Percentiles rank a stretch among this genome's conserved stretches.
Evolutionary conservation across 75 land plant genomes (phyloP).

Genomic region (Selaginella tamariscina): DNA sequence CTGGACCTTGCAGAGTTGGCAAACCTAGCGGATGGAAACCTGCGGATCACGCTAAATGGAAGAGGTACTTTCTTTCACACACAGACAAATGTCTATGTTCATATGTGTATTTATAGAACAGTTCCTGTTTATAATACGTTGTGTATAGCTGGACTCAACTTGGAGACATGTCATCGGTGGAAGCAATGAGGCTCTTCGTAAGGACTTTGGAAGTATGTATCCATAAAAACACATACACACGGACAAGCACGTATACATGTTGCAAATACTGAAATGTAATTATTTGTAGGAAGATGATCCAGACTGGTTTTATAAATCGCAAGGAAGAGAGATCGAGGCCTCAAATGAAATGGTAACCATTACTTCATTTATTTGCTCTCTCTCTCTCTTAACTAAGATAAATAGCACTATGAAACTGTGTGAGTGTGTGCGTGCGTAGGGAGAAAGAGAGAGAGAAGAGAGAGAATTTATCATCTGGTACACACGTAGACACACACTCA

Average conservation of each 20-base stretch:
- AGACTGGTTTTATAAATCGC: conserved; percentile 73
- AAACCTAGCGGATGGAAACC: conserved; percentile 81
- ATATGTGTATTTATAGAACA: neutral
- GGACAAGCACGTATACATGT: too few relatives aligned
- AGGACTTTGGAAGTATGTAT: conserved; percentile 77
- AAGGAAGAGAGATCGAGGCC: conserved; percentile 41
- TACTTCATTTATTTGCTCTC: neutral
- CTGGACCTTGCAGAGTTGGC: conserved; percentile 69
- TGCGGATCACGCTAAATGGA: conserved; percentile 79
- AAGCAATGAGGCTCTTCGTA: conserved; percentile 97
- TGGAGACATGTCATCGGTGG: conserved; percentile 73
- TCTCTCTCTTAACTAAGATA: too few relatives aligned
- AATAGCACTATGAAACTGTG: too few relatives aligned
- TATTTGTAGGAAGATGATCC: conserved; percentile 79
- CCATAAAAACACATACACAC: too few relatives aligned
- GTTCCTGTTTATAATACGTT: conserved; percentile 5
- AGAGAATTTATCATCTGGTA: too few relatives aligned
- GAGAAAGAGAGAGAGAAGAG: too few relatives aligned
- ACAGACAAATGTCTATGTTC: neutral
- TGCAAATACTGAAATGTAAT: too few relatives aligned
- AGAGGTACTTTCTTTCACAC: conserved; percentile 34
- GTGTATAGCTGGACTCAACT: conserved; percentile 66
- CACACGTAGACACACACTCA: too few relatives aligned
- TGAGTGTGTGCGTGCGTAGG: too few relatives aligned
- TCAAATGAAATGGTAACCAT: conserved; percentile 35